Conservation (phyloP, 441 rosid species). For the Rhodomyrtus psidioides region DNA sequence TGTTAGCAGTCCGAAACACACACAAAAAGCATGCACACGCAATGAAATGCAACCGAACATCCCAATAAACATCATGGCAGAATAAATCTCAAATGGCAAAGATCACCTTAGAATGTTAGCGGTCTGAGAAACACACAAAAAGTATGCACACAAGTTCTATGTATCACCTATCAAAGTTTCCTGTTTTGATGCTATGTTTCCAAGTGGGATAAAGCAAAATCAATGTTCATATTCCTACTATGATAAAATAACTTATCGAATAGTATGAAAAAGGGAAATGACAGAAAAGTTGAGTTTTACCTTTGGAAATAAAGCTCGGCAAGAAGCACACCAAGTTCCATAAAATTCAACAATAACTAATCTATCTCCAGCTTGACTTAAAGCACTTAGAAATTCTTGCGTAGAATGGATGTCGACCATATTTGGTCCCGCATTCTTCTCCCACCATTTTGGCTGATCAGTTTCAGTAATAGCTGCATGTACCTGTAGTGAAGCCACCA, state of each 20-base stretch:
- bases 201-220: background rate
- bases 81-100: background rate
- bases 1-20: background rate
- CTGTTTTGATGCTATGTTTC: background rate
- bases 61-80: background rate
- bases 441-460: slow-evolving; percentile 99
- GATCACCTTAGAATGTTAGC: background rate
- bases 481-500: slow-evolving; percentile 31
- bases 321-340: slow-evolving; percentile 99
- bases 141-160: background rate
- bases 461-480: slow-evolving; percentile 63
- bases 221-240: background rate
- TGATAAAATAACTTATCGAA: background rate
- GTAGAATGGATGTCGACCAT: slow-evolving; percentile 92
- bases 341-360: slow-evolving; percentile 94
- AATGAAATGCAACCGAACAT: background rate
- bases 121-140: background rate
- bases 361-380: slow-evolving; percentile 78
- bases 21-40: background rate
- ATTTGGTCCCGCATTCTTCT: slow-evolving; percentile 75
- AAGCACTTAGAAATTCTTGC: slow-evolving; percentile 69
- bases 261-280: background rate
- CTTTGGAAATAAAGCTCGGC: slow-evolving; percentile 90
- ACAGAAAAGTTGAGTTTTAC: slow-evolving; percentile 20
- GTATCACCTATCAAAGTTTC: background rate